Evolutionary conservation across 768 basidiomycete genomes (phyloP), one percentile per base, ranked within the genome.

Genomic region (Ramaria rubella): DNA sequence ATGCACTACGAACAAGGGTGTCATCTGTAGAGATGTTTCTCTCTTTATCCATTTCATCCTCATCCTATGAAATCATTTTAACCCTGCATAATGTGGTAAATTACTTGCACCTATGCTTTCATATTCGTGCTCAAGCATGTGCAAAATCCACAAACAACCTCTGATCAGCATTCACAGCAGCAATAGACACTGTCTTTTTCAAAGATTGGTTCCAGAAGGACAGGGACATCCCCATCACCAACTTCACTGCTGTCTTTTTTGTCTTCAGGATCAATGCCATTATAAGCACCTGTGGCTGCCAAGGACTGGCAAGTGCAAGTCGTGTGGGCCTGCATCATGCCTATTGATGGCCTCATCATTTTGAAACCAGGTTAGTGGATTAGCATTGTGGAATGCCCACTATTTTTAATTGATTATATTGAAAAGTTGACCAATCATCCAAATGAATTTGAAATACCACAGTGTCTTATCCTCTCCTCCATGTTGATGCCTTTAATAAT

Each of bases 141-240:
- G n/a, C n/a, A n/a, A n/a, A n/a, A n/a, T n/a, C n/a, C n/a, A n/a
- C n/a, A n/a, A n/a, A n/a, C n/a, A n/a, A n/a, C n/a, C n/a, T n/a
- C n/a, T n/a, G n/a, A n/a, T n/a, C n/a, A n/a, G n/a, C n/a, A n/a
- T n/a, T n/a, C n/a, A n/a, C n/a, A n/a, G n/a, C n/a, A n/a, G n/a
- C n/a, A n/a, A n/a, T n/a, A n/a, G n/a, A n/a, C n/a, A n/a, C n/a
- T n/a, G n/a, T n/a, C n/a, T n/a, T n/a, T n/a, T n/a, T n/a, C n/a
- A n/a, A n/a, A n/a, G n/a, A n/a, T n/a, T n/a, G n/a, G n/a, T n/a
- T n/a, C n/a, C n/a, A n/a, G n/a, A n/a, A n/a, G n/a, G n/a, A n/a
- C n/a, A n/a, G n/a, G n/a, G n/a, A n/a, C n/a, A n/a, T n/a, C n/a
- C 98, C 96, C 9, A 87, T 79, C 7, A 86, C 81, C 29, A 97